phyloP scores from a whole-genome alignment of 768 basidiomycete genomes.

The Mycena leptocephala region DNA sequence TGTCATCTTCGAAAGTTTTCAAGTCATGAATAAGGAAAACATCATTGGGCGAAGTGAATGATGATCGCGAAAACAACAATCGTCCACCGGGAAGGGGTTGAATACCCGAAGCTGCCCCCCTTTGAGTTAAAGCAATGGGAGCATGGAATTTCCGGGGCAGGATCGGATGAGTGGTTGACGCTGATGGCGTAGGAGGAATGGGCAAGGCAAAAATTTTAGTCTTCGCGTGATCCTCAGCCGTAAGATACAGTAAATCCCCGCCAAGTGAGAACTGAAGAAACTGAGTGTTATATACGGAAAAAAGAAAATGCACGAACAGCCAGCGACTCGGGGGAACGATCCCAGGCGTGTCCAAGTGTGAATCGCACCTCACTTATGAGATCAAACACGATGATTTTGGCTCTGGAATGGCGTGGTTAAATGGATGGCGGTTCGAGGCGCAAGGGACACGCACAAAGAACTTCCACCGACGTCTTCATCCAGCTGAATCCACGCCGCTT shows the following conservation, averaged over 20 bases:
- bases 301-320: conserved; percentile 53
- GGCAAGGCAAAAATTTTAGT: conserved; percentile 82
- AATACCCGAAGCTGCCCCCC: conserved; percentile 72
- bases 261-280: conserved; percentile 91
- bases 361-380: conserved; percentile 77
- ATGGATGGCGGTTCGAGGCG: no score
- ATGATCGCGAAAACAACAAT: conserved; percentile 82
- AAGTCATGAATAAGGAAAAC: conserved; percentile 75
- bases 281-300: conserved; percentile 22
- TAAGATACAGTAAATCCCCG: conserved; percentile 78
- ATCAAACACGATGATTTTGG: conserved; percentile 87
- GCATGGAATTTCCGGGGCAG: conserved; percentile 60
- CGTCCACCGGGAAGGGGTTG: conserved; percentile 73
- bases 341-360: conserved; percentile 89
- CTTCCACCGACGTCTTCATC: conserved; percentile 92
- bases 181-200: conserved; percentile 73
- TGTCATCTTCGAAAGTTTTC: conserved; percentile 58
- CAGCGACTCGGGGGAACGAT: conserved; percentile 79
- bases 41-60: conserved; percentile 86
- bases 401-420: no score
- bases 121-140: conserved; percentile 74
- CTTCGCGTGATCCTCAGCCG: conserved; percentile 85
- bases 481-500: conserved; percentile 92
- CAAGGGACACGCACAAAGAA: no score
- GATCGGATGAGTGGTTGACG: conserved; percentile 70